These are phyloP conservation scores for Monsonia emarginata DNA, from an alignment of 441 rosid genomes.

Conservation along the genomic window DNA sequence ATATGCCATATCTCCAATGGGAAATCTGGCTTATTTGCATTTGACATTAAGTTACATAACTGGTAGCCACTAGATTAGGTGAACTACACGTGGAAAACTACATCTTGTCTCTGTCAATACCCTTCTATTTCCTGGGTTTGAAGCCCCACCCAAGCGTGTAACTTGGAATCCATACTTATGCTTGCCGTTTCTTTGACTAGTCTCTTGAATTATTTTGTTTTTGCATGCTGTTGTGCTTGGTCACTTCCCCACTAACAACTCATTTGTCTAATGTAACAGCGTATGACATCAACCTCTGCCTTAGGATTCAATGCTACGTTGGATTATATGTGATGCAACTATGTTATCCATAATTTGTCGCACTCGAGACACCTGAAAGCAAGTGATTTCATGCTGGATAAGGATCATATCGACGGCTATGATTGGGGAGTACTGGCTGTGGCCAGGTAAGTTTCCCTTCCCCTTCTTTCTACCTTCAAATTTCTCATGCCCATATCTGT, in stretches of 20 bases:
- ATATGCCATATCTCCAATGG: constrained; percentile 23
- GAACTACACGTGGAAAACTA: constrained; percentile 76
- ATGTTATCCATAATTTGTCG: not conserved
- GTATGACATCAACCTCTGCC: constrained; percentile 16
- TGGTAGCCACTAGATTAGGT: constrained; percentile 42
- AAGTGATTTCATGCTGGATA: constrained; percentile 3
- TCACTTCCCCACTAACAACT: constrained; percentile 30
- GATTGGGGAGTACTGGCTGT: constrained; percentile 7
- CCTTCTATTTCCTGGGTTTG: not conserved
- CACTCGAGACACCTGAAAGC: not conserved
- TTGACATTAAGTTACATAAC: constrained; percentile 33
- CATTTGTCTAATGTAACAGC: constrained; percentile 24
- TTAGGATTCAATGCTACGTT: not conserved
- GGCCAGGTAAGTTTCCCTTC: constrained; percentile 11
- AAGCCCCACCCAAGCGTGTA: constrained; percentile 2
- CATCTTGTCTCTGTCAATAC: constrained; percentile 37
- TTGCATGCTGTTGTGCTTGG: constrained; percentile 18
- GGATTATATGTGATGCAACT: not conserved
- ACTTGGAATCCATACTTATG: not conserved
- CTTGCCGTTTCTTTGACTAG: constrained; percentile 42
- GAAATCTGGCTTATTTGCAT: constrained; percentile 34
- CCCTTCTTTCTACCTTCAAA: constrained; percentile 16
- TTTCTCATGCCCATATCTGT: no score
- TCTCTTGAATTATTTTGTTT: constrained; percentile 25
- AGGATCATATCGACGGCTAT: constrained; percentile 18